These are phyloP conservation scores for Clitopilus hobsonii DNA, from an alignment of 768 basidiomycete species.

Conservation along the genomic window DNA sequence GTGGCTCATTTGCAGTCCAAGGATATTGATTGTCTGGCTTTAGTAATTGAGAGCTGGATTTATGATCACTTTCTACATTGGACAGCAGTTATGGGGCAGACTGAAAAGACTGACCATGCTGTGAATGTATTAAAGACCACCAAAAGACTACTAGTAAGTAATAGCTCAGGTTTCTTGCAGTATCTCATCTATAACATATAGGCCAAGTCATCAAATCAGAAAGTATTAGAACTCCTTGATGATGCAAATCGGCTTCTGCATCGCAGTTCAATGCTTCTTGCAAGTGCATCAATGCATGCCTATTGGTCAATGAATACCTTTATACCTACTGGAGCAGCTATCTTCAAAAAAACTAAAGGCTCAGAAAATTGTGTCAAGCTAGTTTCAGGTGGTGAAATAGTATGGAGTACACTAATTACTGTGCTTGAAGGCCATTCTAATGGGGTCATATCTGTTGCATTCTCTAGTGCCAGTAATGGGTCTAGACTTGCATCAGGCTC, in stretches of 20 bases:
- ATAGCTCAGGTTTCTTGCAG: not conserved
- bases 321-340: too few relatives aligned
- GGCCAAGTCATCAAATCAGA: not conserved
- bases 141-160: not conserved
- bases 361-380: too few relatives aligned
- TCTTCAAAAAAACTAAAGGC: too few relatives aligned
- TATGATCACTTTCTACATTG: not conserved
- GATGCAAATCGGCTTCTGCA: not conserved
- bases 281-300: not conserved
- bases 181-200: too few relatives aligned
- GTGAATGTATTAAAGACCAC: not conserved
- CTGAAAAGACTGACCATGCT: not conserved
- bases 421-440: too few relatives aligned
- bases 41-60: not conserved
- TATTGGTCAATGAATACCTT: not conserved
- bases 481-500: too few relatives aligned
- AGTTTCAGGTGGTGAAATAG: too few relatives aligned
- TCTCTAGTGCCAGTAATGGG: too few relatives aligned
- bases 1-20: not conserved
- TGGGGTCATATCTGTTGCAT: too few relatives aligned
- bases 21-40: too few relatives aligned
- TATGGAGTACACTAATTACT: too few relatives aligned
- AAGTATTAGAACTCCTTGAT: not conserved
- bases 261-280: not conserved
- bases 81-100: not conserved